Evolutionary conservation across 306 rosid genomes (phyloP), one percentile per base, ranked within the genome.

Genomic region (Fagus sylvatica): DNA sequence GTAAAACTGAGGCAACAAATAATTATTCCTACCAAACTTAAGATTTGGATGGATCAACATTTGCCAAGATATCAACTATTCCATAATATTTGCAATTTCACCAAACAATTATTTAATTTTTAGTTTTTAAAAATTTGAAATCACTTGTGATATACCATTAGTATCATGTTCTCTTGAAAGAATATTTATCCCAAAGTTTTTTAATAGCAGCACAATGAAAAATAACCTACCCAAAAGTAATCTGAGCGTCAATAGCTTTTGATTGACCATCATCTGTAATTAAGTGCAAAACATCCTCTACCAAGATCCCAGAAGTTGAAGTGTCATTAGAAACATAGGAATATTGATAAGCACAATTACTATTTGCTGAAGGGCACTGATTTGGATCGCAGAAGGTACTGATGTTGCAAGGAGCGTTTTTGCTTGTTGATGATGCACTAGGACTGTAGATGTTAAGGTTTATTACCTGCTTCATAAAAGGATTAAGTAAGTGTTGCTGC

Each of bases 201-300:
- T 64, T 1, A 5, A 5, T 6, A 64, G 30, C 4, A 64, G 11
- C 10, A 17, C 68, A 61, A 61, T 36, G 28, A 56, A 66, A 51
- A 75, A 33, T n/a, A 51, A 80, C 85, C 83, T 68, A 92, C 99
- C 99, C 99, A n/a, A 96, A 86, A 74, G 96, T 86, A 73, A 96
- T 59, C 1, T 2, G 83, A 0, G 94, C 72, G 8, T 86, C 78
- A 28, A 76, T 59, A 19, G 60, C 74, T 53, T 86, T 72, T 53
- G 16, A 53, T 55, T 75, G 68, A 64, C 68, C 69, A 80, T 85
- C 93, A 53, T 93, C 94, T 33, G 97, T 79, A 48, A 73, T 76
- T 36, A 96, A 82, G 84, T 90, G 96, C 85, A 96, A 74, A 15
- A 91, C 89, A 81, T 96, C 99, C 74, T 91, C 90, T 39, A 96